phyloP scores from a whole-genome alignment of 306 rosid genomes.

The Neltuma alba region DNA sequence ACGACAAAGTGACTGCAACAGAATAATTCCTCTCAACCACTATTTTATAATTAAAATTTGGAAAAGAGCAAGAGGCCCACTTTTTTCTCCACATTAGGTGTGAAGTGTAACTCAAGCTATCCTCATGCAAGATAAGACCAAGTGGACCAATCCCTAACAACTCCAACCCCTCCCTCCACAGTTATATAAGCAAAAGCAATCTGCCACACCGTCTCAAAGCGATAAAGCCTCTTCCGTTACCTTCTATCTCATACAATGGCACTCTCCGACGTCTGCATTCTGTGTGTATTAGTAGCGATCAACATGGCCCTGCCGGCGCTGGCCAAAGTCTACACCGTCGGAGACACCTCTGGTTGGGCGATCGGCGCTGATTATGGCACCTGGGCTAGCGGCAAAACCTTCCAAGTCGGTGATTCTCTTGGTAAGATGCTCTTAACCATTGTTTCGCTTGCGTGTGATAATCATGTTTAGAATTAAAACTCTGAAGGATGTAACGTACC shows the following conservation, averaged over 20 bases:
- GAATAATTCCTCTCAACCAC: slow-evolving; percentile 47
- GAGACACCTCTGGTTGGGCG: slow-evolving; percentile 81
- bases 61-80: slow-evolving; percentile 22
- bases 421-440: slow-evolving; percentile 45
- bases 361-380: slow-evolving; percentile 65
- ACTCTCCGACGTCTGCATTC: slow-evolving; percentile 36
- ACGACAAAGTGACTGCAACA: slow-evolving; percentile 33
- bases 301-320: slow-evolving; percentile 52
- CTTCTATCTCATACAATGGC: slow-evolving; percentile 48
- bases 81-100: slow-evolving; percentile 53
- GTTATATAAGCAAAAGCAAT: slow-evolving; percentile 50
- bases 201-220: slow-evolving; percentile 27
- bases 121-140: slow-evolving; percentile 43
- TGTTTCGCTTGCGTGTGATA: neutral
- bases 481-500: neutral
- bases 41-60: neutral
- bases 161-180: slow-evolving; percentile 41
- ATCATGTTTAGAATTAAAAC: neutral
- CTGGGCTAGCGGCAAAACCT: slow-evolving; percentile 73
- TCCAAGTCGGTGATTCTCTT: slow-evolving; percentile 71
- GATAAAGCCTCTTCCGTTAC: neutral
- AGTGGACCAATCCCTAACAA: slow-evolving; percentile 62
- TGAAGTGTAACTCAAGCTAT: slow-evolving; percentile 60
- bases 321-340: slow-evolving; percentile 72
- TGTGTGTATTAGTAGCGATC: slow-evolving; percentile 39